A percentile compares a stretch with the other conserved stretches of the same genome.
These are phyloP conservation scores for Rhizopogon roseolus DNA, from an alignment of 768 basidiomycete species.

Conservation along the genomic window DNA sequence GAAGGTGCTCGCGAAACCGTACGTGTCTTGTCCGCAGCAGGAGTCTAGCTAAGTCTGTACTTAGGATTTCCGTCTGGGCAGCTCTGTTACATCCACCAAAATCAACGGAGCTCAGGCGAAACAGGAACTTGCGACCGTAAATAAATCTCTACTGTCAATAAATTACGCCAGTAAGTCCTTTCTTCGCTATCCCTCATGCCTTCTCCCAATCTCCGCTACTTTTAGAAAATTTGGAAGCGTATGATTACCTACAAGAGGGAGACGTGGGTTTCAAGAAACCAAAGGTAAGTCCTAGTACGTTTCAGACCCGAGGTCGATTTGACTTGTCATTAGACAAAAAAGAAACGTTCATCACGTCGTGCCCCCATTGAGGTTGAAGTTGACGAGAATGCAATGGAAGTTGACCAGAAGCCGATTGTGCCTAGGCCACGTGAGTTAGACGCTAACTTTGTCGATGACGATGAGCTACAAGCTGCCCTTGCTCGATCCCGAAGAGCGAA, in stretches of 20 bases:
- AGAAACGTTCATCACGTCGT: slow-evolving; percentile 77
- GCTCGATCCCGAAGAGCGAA: slow-evolving; percentile 82
- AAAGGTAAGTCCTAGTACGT: slow-evolving; percentile 47
- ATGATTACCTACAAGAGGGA: slow-evolving; percentile 90
- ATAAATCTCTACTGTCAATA: slow-evolving; percentile 77
- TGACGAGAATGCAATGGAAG: slow-evolving; percentile 58
- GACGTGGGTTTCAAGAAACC: slow-evolving; percentile 94
- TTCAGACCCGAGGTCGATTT: background rate
- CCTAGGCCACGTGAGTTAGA: slow-evolving; percentile 71
- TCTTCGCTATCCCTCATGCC: background rate
- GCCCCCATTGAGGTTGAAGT: slow-evolving; percentile 34
- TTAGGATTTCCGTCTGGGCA: slow-evolving; percentile 89
- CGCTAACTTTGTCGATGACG: slow-evolving; percentile 94
- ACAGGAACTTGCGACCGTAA: slow-evolving; percentile 55
- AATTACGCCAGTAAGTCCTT: slow-evolving; percentile 80
- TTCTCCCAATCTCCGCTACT: background rate
- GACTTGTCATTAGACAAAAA: slow-evolving; percentile 65
- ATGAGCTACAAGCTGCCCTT: slow-evolving; percentile 92
- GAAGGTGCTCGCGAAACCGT: slow-evolving; percentile 71
- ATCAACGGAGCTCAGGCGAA: slow-evolving; percentile 36
- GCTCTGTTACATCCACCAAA: slow-evolving; percentile 38
- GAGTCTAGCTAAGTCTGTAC: background rate
- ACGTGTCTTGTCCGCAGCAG: slow-evolving; percentile 15
- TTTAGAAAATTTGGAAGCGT: slow-evolving; percentile 76
- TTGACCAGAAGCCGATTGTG: slow-evolving; percentile 70